phyloP scores from a whole-genome alignment of 2,329 filamentous ascomycete species.

The Tolypocladium inflatum region DNA sequence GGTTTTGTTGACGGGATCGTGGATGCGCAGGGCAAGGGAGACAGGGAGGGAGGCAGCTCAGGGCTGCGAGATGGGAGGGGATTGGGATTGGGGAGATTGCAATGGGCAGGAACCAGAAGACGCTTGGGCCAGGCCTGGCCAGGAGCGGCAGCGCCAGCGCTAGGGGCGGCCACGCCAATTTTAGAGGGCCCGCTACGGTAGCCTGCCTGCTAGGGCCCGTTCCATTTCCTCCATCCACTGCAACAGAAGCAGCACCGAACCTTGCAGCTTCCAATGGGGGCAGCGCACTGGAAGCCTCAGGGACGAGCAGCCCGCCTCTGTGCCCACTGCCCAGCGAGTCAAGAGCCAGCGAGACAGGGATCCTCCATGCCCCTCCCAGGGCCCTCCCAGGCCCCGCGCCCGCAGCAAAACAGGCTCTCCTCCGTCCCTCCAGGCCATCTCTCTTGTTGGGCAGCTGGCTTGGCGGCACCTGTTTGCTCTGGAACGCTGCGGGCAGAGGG shows the following conservation, averaged over 20 bases:
- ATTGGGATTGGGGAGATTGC: neutral
- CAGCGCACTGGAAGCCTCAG: no score
- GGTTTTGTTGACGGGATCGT: neutral
- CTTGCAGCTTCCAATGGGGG: no score
- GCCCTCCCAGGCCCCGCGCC: neutral
- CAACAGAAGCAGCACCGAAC: neutral
- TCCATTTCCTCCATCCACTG: no score
- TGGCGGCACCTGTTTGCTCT: neutral
- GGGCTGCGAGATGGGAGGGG: neutral
- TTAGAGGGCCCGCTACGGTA: neutral
- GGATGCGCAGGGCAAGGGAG: neutral
- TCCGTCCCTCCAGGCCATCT: no score
- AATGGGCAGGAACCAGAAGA: neutral
- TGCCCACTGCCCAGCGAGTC: neutral
- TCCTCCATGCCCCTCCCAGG: neutral
- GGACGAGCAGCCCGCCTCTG: no score
- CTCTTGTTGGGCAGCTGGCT: neutral
- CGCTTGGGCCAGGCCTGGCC: slow-evolving; percentile 4
- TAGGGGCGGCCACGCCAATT: neutral
- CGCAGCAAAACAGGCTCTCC: neutral
- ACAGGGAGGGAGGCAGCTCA: neutral
- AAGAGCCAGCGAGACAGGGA: neutral
- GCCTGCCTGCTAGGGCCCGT: neutral
- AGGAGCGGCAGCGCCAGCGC: slow-evolving; percentile 3
- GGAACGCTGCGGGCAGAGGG: neutral